Evolutionary conservation across 257 asterid species (phyloP), one percentile per base, ranked within the genome.

Genomic region (Solanum clarkiae): DNA sequence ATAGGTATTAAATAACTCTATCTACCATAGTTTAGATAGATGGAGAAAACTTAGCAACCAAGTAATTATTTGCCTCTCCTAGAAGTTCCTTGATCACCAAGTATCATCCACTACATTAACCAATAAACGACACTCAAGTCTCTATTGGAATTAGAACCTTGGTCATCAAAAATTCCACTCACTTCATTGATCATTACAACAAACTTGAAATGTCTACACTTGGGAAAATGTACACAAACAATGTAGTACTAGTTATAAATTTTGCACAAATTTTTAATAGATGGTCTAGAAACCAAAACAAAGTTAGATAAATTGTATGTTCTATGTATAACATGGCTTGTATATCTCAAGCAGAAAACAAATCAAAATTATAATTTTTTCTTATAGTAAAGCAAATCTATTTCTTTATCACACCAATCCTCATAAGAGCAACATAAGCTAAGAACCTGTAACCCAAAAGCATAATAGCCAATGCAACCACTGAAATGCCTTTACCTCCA

Each of bases 341-440:
- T 16, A 68, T 32, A 68, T 16, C 49, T 32, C 13, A 36, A 36
- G 14, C 22, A 68, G 7, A 16, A 17, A 68, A 80, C 17, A 51
- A 62, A 62, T 3, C 69, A 62, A 62, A 22, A 62, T 6, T 24
- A 14, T 2, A 63, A 65, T 13, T 65, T 6, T 26, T 65, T 65
- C 42, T 1, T 3, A 13, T 10, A 63, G 44, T 26, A 65, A 14
- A 26, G 63, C 7, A 65, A 11, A 26, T 80, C 89, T 90, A 91
- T 62, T 93, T 91, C 88, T 80, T 90, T 0, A 90, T 81, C 5
- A 91, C 93, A 26, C 98, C 99, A 86, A 94, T 84, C 69, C 97
- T 94, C 94, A 87, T 93, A 40, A 96, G 96, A 0, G 98, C 97
- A 26, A 93, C 18, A 85, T 96, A 96, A 1, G 99, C 97, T 12